Conservation (phyloP, 1,284 basidiomycete species). For the Rhodotorula glutinis region DNA sequence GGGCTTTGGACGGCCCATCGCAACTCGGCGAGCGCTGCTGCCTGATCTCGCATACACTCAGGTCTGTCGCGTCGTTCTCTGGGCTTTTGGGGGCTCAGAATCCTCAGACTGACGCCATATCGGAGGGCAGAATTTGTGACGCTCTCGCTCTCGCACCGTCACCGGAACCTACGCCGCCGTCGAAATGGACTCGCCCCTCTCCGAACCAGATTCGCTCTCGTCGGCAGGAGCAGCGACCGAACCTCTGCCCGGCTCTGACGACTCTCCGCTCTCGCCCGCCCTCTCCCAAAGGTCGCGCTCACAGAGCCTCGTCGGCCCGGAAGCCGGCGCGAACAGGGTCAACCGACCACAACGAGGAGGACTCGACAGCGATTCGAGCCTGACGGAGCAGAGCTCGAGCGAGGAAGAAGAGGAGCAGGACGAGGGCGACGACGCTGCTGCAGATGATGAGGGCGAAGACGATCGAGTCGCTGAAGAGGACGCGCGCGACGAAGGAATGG, state of each 20-base stretch:
- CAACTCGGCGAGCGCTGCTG: not conserved
- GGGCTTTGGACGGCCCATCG: no score
- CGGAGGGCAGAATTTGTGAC: no score
- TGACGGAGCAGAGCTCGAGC: slow-evolving; percentile 32
- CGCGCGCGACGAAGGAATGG: not conserved
- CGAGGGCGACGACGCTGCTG: not conserved
- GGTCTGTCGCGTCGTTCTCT: not conserved
- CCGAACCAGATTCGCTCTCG: slow-evolving; percentile 36
- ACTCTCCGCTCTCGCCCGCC: not conserved
- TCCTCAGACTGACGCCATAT: no score
- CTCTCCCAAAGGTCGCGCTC: slow-evolving; percentile 1
- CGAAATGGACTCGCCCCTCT: slow-evolving; percentile 26
- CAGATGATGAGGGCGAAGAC: not conserved
- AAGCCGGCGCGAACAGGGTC: not conserved
- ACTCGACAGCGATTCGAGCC: slow-evolving; percentile 30
- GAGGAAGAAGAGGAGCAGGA: slow-evolving; percentile 7
- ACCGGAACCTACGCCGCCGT: no score
- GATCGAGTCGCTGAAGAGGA: not conserved
- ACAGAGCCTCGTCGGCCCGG: not conserved
- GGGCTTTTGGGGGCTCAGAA: no score
- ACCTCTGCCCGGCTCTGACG: slow-evolving; percentile 30
- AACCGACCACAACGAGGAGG: slow-evolving; percentile 5
- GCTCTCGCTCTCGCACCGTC: not conserved
- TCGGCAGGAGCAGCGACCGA: slow-evolving; percentile 38
- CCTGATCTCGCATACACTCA: not conserved